Percentiles rank a stretch among this genome's conserved stretches.
phyloP scores from a whole-genome alignment of 345 rosid species.

The Aquilaria yunnanensis region DNA sequence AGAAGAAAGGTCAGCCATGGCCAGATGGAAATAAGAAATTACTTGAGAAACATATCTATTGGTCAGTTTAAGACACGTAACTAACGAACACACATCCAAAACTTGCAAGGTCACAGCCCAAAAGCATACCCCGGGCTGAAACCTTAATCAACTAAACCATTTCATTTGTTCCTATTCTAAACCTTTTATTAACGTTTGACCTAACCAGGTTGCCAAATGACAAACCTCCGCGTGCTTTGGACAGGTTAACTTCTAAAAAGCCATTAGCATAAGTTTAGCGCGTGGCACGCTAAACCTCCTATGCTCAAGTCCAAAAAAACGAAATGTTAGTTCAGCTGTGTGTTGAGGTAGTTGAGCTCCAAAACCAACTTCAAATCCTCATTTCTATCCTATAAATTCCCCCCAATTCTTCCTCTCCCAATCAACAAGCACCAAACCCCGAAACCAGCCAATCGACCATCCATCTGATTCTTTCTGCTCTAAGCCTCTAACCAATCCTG shows the following conservation, averaged over 20 bases:
- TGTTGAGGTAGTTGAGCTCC: conserved; percentile 51
- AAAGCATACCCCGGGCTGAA: too few species aligned
- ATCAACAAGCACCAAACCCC: conserved; percentile 12
- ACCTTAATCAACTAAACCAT: too few species aligned
- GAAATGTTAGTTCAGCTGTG: conserved; percentile 5
- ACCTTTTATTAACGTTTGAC: neutral
- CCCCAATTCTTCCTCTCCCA: conserved; percentile 1
- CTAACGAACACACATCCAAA: too few species aligned
- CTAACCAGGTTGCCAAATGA: neutral
- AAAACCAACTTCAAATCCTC: conserved; percentile 38
- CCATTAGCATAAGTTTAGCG: neutral
- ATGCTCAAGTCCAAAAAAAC: neutral
- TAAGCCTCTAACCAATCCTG: neutral
- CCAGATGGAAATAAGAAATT: too few species aligned
- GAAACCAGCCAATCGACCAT: neutral
- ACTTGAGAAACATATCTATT: too few species aligned
- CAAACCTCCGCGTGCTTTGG: neutral
- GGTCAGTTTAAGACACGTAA: too few species aligned
- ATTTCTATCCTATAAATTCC: conserved; percentile 30
- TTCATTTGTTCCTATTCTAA: too few species aligned
- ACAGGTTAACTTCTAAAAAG: conserved; percentile 11
- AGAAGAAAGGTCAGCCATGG: too few species aligned
- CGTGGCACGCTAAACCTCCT: conserved; percentile 10
- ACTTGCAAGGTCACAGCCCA: too few species aligned
- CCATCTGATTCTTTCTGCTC: neutral